Base-by-base conservation (phyloP, 208 protist genomes). In the Leishmania gerbilli region DNA sequence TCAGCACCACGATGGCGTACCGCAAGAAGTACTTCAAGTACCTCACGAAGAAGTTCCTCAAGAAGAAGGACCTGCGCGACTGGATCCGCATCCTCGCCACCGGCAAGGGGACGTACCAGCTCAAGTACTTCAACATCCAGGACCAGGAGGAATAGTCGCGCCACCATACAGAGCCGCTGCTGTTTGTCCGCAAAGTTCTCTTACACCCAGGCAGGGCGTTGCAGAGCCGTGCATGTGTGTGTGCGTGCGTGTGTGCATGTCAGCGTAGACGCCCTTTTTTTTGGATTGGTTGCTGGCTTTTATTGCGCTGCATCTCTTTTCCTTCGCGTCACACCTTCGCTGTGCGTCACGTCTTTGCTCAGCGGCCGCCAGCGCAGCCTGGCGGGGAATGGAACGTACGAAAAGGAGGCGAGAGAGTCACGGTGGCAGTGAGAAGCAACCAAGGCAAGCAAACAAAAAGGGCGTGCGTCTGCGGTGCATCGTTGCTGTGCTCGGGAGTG, bases 1-100 rank as follows among this genome's bases (percentile, higher is more conserved):
- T 99, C 76, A 85, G 84, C 65, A 93, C 93, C 78, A 93, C 94
- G 56, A 95, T 98, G 92, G 91, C 90, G 65, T 99, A 99, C 96
- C 96, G 96, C 89, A 99, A 99, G 97, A 96, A 99, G 89, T 99
- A 99, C 95, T 94, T 99, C 83, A 99, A 99, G 95, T 99, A 99
- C 91, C 91, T 99, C 56, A 98, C 99, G 56, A 99, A 99, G 97
- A 99, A 99, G 94, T 99, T 98, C 94, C 92, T 99, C 77, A 99
- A 99, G 96, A 99, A 99, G 95, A 96, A 99, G 90, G 91, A 99
- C 81, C 94, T 99, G 76, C 95, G 98, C 82, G 99, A 99, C 84
- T 99, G 95, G 93, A 94, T 99, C 74, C 97, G 97, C 84, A 98
- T 99, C 81, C 93, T 99, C 62, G 88, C 99, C 72, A 98, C 92